A percentile compares a stretch with the other conserved stretches of the same genome.
Conservation (phyloP, 2,329 filamentous ascomycete genomes). For the Eurotiales sp. region DNA sequence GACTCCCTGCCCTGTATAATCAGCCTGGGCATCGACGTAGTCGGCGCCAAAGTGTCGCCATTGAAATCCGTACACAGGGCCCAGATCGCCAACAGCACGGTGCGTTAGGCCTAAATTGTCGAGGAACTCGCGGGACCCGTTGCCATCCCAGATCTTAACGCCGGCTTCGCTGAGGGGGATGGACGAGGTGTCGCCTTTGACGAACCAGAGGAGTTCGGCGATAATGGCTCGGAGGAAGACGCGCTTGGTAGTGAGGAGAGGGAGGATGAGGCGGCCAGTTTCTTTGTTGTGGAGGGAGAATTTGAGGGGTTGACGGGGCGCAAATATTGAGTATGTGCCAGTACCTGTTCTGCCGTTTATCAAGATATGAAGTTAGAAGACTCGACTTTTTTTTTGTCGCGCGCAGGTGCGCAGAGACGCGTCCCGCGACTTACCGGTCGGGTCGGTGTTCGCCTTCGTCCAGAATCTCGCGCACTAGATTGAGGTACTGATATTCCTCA, state of each 20-base stretch:
- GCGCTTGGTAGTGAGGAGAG: constrained; percentile 94
- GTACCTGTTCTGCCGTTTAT: constrained; percentile 71
- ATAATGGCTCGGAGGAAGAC: constrained; percentile 90
- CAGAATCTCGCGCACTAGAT: constrained; percentile 82
- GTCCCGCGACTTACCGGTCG: constrained; percentile 61
- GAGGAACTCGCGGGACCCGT: constrained; percentile 85
- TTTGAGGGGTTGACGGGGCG: constrained; percentile 77
- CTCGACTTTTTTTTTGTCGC: not conserved
- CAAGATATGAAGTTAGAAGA: not conserved
- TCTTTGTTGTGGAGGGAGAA: constrained; percentile 61
- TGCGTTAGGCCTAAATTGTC: constrained; percentile 78
- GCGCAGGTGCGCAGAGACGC: not conserved
- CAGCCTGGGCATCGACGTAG: constrained; percentile 72
- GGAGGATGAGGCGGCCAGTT: constrained; percentile 63
- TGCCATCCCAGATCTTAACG: constrained; percentile 98
- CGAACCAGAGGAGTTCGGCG: constrained; percentile 93
- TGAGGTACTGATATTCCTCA: constrained; percentile 92
- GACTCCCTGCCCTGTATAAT: constrained; percentile 84
- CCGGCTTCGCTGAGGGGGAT: constrained; percentile 70
- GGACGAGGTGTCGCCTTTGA: constrained; percentile 78
- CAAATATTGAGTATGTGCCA: constrained; percentile 85
- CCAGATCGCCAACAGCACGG: constrained; percentile 82
- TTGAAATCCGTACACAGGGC: constrained; percentile 96
- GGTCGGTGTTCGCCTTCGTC: constrained; percentile 79
- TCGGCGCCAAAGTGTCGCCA: constrained; percentile 97